Evolutionary conservation across 768 basidiomycete genomes (phyloP).

Genomic region (Phaeolepiota aurea): DNA sequence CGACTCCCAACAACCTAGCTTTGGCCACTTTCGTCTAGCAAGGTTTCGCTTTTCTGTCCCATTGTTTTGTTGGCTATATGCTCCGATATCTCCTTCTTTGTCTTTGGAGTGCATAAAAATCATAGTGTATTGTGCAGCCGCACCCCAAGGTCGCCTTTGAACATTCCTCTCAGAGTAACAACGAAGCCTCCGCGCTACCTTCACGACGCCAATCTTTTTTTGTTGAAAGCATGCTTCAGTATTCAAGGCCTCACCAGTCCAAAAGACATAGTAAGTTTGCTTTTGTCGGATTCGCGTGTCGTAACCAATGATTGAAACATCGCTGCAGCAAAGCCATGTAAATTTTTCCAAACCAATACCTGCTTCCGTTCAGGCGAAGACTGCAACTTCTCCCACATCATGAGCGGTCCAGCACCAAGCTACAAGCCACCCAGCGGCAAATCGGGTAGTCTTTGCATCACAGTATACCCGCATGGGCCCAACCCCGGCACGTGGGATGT

Average conservation of each 20-base stretch:
- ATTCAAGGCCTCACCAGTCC: slow-evolving; percentile 17
- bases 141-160: neutral
- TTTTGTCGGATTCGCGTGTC: slow-evolving; percentile 1
- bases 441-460: slow-evolving; percentile 27
- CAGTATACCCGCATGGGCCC: slow-evolving; percentile 12
- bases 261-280: slow-evolving; percentile 31
- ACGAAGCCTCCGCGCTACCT: neutral
- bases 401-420: slow-evolving; percentile 11
- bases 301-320: slow-evolving; percentile 1
- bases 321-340: slow-evolving; percentile 38
- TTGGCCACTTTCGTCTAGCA: slow-evolving; percentile 14
- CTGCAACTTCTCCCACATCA: slow-evolving; percentile 39
- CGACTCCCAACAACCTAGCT: slow-evolving; percentile 13
- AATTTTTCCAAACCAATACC: slow-evolving; percentile 32
- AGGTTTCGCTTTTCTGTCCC: slow-evolving; percentile 15
- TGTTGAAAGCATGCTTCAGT: neutral
- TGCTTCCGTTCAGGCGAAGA: slow-evolving; percentile 36
- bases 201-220: neutral
- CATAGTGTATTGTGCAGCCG: slow-evolving; percentile 10
- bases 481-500: neutral
- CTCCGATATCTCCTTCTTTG: slow-evolving; percentile 18
- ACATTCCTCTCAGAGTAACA: neutral
- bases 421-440: slow-evolving; percentile 21
- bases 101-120: slow-evolving; percentile 13
- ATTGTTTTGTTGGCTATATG: slow-evolving; percentile 19